Evolutionary conservation across 2,329 filamentous ascomycete genomes (phyloP).

Genomic region (Cladosporium sp.): DNA sequence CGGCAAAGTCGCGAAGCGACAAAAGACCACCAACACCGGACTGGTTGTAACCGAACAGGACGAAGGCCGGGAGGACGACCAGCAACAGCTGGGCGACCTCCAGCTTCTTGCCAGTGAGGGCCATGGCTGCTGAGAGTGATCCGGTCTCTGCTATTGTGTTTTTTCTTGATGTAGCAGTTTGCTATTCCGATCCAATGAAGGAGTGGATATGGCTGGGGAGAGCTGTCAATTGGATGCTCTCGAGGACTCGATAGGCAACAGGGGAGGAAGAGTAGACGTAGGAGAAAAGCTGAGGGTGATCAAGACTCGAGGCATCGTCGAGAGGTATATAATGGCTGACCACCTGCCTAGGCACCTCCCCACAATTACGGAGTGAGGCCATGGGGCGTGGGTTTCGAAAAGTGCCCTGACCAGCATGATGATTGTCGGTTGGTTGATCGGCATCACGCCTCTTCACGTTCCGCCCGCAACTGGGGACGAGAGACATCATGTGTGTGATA

Average conservation of each 20-base stretch:
- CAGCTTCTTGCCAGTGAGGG: constrained; percentile 21
- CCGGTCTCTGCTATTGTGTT: neutral
- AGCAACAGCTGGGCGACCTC: constrained; percentile 31
- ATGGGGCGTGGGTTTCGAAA: constrained; percentile 14
- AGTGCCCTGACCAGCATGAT: constrained; percentile 11
- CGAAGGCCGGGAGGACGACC: constrained; percentile 40
- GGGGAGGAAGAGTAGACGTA: neutral
- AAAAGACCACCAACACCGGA: constrained; percentile 48
- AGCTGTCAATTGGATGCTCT: neutral
- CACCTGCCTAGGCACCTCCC: constrained; percentile 5
- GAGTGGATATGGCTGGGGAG: neutral
- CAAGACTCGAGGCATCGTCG: neutral
- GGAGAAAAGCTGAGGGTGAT: neutral
- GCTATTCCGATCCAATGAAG: constrained; percentile 9
- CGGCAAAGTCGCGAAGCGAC: constrained; percentile 36
- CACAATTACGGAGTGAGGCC: constrained; percentile 14
- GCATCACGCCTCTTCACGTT: constrained; percentile 8
- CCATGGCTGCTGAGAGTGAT: constrained; percentile 13
- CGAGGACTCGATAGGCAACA: neutral
- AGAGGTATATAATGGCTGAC: constrained; percentile 12
- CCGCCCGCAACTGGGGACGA: constrained; percentile 6
- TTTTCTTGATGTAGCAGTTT: neutral
- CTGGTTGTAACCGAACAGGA: constrained; percentile 52
- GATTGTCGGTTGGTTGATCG: constrained; percentile 7
- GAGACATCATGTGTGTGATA: constrained; percentile 5